Conservation (phyloP, 768 basidiomycete species). For the Hericium alpestre region DNA sequence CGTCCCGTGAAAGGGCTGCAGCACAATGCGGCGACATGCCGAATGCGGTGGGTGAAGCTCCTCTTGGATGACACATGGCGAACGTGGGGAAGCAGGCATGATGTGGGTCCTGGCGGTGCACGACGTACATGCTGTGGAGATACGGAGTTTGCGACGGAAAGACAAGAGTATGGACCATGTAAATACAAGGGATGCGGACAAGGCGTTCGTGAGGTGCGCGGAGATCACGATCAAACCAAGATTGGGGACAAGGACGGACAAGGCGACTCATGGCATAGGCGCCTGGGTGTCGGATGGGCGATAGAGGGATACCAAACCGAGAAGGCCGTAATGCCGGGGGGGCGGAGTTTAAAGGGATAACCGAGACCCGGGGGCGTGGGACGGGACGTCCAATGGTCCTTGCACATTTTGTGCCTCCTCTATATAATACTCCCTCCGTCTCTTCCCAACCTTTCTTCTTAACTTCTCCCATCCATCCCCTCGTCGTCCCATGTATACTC, state of each 20-base stretch:
- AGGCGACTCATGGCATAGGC: neutral
- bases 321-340: neutral
- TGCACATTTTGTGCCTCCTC: neutral
- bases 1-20: too few species aligned
- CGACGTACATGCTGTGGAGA: too few species aligned
- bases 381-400: neutral
- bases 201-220: neutral
- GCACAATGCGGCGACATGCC: too few species aligned
- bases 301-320: neutral
- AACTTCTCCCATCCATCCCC: neutral
- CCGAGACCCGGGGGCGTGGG: neutral
- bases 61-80: too few species aligned
- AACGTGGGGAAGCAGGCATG: too few species aligned
- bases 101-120: too few species aligned
- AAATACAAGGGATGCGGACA: neutral
- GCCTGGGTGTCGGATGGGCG: neutral
- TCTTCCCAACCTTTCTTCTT: neutral
- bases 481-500: slow-evolving; percentile 5
- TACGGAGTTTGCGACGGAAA: too few species aligned
- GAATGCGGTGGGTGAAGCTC: too few species aligned
- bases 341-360: neutral
- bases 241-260: neutral
- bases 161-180: too few species aligned
- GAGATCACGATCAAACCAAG: neutral
- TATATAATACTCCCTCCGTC: slow-evolving; percentile 1